Conservation (phyloP, 805 yeast species). For the Monosporozyma yasuniensis region DNA sequence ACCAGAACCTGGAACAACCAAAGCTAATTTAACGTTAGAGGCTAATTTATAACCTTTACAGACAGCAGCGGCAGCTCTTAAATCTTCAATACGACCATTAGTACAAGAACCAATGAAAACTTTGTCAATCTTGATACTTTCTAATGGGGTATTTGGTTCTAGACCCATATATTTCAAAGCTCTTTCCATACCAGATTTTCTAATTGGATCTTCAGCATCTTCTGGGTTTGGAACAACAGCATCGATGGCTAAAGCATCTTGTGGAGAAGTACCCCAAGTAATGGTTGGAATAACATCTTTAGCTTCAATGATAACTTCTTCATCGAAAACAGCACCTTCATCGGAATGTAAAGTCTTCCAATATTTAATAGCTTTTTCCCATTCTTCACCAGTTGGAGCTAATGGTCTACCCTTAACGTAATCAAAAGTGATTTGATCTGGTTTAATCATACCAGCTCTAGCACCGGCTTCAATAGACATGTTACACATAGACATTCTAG, state of each 20-base stretch:
- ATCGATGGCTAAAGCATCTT: slow-evolving; percentile 93
- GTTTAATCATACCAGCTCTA: slow-evolving; percentile 98
- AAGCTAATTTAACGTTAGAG: slow-evolving; percentile 64
- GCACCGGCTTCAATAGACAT: slow-evolving; percentile 99
- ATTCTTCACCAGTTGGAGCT: slow-evolving; percentile 87
- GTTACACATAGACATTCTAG: slow-evolving; percentile 98
- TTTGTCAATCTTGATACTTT: slow-evolving; percentile 71
- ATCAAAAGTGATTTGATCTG: slow-evolving; percentile 82
- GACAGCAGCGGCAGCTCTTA: slow-evolving; percentile 89
- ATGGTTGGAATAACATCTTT: slow-evolving; percentile 88
- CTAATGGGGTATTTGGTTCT: slow-evolving; percentile 68
- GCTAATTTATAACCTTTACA: slow-evolving; percentile 88
- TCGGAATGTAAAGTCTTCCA: slow-evolving; percentile 88
- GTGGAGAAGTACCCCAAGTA: slow-evolving; percentile 99
- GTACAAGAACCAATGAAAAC: slow-evolving; percentile 98
- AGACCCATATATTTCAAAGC: slow-evolving; percentile 92
- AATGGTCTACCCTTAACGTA: slow-evolving; percentile 91
- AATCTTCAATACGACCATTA: slow-evolving; percentile 93
- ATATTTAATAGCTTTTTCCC: slow-evolving; percentile 89
- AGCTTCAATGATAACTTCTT: slow-evolving; percentile 73
- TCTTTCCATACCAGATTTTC: slow-evolving; percentile 78
- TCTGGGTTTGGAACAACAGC: slow-evolving; percentile 87
- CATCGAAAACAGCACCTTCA: slow-evolving; percentile 83
- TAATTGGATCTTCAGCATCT: slow-evolving; percentile 59
- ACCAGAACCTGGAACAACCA: slow-evolving; percentile 98